Evolutionary conservation across 2,329 filamentous ascomycete genomes (phyloP), one percentile per base, ranked within the genome.

Genomic region (Sclerotinia glacialis): DNA sequence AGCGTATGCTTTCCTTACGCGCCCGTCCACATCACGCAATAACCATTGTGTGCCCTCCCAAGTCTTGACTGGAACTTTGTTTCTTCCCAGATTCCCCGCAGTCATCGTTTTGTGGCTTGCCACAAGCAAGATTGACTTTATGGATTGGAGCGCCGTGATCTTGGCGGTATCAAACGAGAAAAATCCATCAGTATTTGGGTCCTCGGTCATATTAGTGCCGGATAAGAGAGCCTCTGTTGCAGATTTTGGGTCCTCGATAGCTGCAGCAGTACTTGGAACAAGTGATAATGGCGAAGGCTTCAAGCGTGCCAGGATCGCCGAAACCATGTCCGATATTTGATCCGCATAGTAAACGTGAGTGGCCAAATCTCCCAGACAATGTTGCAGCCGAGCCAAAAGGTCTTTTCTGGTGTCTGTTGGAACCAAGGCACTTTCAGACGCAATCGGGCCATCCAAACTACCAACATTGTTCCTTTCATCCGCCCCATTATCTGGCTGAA

Each of bases 31-130:
- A 74, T 97, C 94, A 47, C 90, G 88, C 26, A 98, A 80, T 54
- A 98, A 85, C 91, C 92, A 97, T 69, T 97, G 92, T 0, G 93
- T 97, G n/a, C 92, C 92, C 77, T 98, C 93, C 95, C 95, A 99
- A 0, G 93, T 90, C 65, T 90, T 85, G 11, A 96, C 83, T 0
- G 91, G 88, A 0, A 96, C 91, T 50, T 83, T 86, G 76, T 89
- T 91, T 69, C 93, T 85, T 7, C 87, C 86, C 62, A 95, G 84
- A 40, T 85, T 85, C 75, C 83, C 87, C 75, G 83, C 87, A 71
- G 80, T 82, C 68, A 83, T 80, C 71, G 83, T 86, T 28, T 83
- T 84, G 71, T 83, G 84, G 52, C 96, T 96, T 3, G 94, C 93
- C 28, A 96, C 89, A 26, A 89, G 79, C 26, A 99, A 81, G 66